Evolutionary conservation across 1,284 basidiomycete species (phyloP), one percentile per base, ranked within the genome.

Genomic region (Apiotrichum laibachii): DNA sequence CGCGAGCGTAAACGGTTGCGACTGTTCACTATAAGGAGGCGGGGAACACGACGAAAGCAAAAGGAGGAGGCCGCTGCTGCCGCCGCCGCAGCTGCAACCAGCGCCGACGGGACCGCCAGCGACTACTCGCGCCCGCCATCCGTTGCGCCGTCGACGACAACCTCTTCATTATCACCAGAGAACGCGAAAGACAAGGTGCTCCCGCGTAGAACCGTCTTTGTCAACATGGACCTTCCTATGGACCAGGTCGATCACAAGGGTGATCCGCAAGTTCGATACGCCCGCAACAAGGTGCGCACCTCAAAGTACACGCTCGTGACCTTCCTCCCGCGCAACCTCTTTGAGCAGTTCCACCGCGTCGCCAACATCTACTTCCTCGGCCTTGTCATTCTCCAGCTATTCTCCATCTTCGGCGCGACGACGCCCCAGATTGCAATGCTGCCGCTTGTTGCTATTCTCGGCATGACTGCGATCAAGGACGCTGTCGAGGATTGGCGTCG

Each of bases 311-410:
- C 93, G 35, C 74, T 92, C 60, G 56, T 95, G 64, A 91, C 92
- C 5, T 98, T 97, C 75, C 71, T 97, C 49, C 94, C 94, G n/a
- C 92, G 90, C 82, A 95, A 95, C 73, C 78, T 95, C 63, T 89
- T 86, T 64, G 90, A 94, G 77, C 92, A 96, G 72, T 95, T 96
- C 73, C 83, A 88, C 67, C 84, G 90, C 37, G 86, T 94, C 50
- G 93, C 94, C 62, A 97, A 98, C 78, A 80, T 97, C 53, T 98
- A 94, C 80, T 97, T 97, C 80, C 79, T 97, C 43, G 84, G 83
- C 1, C 82, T 92, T 15, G 89, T 94, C 67, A 81, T 96, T 56
- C 81, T 95, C 15, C 90, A 94, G 81, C 88, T 93, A 5, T 94
- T 96, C 73, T 84, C 92, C 51, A 81, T 95, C 31, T 98, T 98